phyloP scores from a whole-genome alignment of 306 rosid genomes.

The Trifolium repens region DNA sequence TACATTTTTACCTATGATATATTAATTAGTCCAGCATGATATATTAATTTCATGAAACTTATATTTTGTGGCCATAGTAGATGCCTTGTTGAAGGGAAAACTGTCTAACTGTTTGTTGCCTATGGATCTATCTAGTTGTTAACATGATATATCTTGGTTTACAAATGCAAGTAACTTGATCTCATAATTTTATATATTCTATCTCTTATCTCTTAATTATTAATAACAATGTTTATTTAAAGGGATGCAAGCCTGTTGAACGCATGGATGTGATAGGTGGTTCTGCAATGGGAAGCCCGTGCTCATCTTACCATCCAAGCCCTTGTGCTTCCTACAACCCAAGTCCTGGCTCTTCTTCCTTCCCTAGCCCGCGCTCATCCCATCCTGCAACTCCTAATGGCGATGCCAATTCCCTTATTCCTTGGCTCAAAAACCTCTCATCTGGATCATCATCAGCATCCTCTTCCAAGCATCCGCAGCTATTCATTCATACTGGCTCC shows the following conservation, averaged over 20 bases:
- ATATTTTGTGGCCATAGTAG: neutral
- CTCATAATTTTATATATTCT: neutral
- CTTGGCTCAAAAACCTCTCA: conserved; percentile 91
- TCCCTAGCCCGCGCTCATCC: conserved; percentile 82
- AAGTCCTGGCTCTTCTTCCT: conserved; percentile 89
- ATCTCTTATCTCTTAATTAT: conserved; percentile 2
- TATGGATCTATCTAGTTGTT: neutral
- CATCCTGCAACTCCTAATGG: conserved; percentile 60
- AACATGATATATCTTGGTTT: neutral
- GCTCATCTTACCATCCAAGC: conserved; percentile 80
- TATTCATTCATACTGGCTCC: conserved; percentile 66
- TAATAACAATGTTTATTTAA: conserved; percentile 29
- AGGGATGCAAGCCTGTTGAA: conserved; percentile 88
- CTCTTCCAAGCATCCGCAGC: conserved; percentile 72
- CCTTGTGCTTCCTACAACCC: conserved; percentile 88
- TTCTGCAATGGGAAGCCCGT: conserved; percentile 70
- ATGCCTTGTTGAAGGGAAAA: neutral
- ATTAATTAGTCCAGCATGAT: neutral
- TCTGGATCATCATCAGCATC: conserved; percentile 77
- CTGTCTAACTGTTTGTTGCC: neutral
- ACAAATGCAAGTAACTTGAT: conserved; percentile 7
- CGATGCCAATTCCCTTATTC: conserved; percentile 79
- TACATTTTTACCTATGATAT: neutral
- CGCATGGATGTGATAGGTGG: conserved; percentile 67
- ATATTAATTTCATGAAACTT: neutral